Evolutionary conservation across 2,329 filamentous ascomycete species (phyloP), one percentile per base, ranked within the genome.

Genomic region (Nothopassalora personata): DNA sequence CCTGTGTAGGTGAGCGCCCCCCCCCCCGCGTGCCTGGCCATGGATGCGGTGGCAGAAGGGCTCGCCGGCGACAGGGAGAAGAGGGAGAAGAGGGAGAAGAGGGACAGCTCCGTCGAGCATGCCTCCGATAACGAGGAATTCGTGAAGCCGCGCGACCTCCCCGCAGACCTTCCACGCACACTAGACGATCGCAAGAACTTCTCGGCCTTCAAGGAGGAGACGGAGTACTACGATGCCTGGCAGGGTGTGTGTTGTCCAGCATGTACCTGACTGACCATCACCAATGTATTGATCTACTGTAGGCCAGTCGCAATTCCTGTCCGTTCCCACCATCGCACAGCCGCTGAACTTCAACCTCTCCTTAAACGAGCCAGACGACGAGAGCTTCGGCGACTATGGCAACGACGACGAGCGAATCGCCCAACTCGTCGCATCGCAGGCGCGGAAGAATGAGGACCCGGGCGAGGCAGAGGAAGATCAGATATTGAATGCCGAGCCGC

Each of bases 211-310:
- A 83, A 86, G 64, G 82, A 88, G 57, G 94, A 97, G 80, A 96
- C 92, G 45, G 94, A 97, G 80, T 91, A 97, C 79, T 99, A 97
- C 74, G 94, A 99, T 82, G 94, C 91, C 67, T 99, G 94, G 94
- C 91, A 97, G 86, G 93, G 93, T 88, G 74, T 72, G 80, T 62
- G 2, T 23, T 23, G 23, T 23, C 23, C 23, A 23, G 23, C 23
- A 23, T 23, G 23, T 23, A 23, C 23, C 23, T 23, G 23, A 53
- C 23, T 23, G 23, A 53, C 4, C 34, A 30, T 54, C 23, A 23
- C 23, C 1, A 23, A 53, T 51, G 28, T 59, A 50, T 54, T 64
- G 57, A 63, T 53, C 33, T 49, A 33, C 10, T 46, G 23, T 57
- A 97, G 93, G 93, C 65, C 91, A 97, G 81, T 96, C 93, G 48